phyloP scores from a whole-genome alignment of 345 rosid genomes.

The Gossypioides kirkii region DNA sequence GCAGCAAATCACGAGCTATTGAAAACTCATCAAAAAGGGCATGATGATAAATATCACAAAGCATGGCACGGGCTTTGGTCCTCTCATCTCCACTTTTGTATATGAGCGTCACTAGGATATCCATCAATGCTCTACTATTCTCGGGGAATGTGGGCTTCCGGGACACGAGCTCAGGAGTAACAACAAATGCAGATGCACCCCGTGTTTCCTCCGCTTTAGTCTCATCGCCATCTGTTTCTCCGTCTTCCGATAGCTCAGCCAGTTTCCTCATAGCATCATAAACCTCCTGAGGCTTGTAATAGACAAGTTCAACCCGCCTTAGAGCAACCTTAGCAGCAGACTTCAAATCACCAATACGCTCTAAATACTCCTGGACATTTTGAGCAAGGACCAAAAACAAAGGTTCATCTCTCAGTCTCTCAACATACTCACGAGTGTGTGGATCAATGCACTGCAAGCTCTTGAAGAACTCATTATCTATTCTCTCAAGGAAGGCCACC shows the following conservation, averaged over 20 bases:
- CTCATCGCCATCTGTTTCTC: constrained; percentile 29
- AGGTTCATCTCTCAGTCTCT: constrained; percentile 89
- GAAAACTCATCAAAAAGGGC: constrained; percentile 79
- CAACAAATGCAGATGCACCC: constrained; percentile 69
- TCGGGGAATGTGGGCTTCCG: constrained; percentile 89
- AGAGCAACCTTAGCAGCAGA: constrained; percentile 84
- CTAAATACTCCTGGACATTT: constrained; percentile 77
- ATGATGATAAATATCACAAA: constrained; percentile 92
- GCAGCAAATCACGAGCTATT: constrained; percentile 67
- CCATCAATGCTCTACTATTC: constrained; percentile 85
- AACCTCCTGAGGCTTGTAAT: constrained; percentile 91
- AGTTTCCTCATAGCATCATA: constrained; percentile 94
- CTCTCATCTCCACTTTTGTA: constrained; percentile 92
- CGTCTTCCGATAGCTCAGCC: constrained; percentile 57
- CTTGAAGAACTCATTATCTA: constrained; percentile 85
- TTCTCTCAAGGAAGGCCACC: constrained; percentile 85
- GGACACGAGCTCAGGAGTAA: constrained; percentile 69
- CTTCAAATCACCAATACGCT: constrained; percentile 57
- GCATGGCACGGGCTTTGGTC: constrained; percentile 96
- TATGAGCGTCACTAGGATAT: constrained; percentile 74
- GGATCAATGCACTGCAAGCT: constrained; percentile 96
- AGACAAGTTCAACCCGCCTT: constrained; percentile 72
- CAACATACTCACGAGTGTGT: constrained; percentile 83
- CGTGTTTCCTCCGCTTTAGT: constrained; percentile 48
- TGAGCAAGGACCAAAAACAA: constrained; percentile 79